phyloP scores from a whole-genome alignment of 768 basidiomycete species.

The Rhodotorula paludigena region DNA sequence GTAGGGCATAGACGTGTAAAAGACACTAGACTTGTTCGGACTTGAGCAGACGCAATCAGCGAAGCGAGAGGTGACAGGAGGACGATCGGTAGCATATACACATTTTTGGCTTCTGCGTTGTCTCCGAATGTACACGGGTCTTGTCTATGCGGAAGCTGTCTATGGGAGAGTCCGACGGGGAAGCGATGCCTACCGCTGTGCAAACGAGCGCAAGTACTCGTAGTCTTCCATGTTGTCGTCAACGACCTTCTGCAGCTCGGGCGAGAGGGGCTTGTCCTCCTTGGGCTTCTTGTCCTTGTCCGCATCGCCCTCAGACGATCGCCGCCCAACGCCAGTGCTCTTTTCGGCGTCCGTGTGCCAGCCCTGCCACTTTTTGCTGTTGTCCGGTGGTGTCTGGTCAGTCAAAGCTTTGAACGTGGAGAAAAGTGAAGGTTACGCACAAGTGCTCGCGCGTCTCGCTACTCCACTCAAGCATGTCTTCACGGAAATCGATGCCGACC shows the following conservation, averaged over 20 bases:
- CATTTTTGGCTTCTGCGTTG: too few species aligned
- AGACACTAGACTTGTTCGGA: too few species aligned
- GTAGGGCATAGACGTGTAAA: too few species aligned
- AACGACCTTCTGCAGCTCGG: conserved; percentile 34
- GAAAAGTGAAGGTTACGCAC: conserved; percentile 11
- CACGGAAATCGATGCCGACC: conserved; percentile 37
- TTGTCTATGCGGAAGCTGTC: not conserved
- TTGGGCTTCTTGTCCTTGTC: not conserved
- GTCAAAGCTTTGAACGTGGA: not conserved
- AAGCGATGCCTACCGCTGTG: conserved; percentile 2
- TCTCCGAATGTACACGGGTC: too few species aligned
- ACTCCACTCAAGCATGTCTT: conserved; percentile 42
- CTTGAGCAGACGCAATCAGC: too few species aligned
- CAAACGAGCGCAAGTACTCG: conserved; percentile 36
- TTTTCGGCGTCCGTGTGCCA: conserved; percentile 15
- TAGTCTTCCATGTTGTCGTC: conserved; percentile 41
- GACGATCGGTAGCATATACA: too few species aligned
- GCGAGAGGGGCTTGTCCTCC: conserved; percentile 8
- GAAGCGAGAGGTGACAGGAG: too few species aligned
- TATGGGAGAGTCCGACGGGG: not conserved
- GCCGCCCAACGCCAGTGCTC: conserved; percentile 16
- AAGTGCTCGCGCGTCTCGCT: conserved; percentile 43
- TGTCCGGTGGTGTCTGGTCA: not conserved
- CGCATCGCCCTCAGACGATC: not conserved
- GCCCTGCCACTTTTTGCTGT: conserved; percentile 39